Evolutionary conservation across 2,329 filamentous ascomycete genomes (phyloP).

Genomic region (Chalara sp.): DNA sequence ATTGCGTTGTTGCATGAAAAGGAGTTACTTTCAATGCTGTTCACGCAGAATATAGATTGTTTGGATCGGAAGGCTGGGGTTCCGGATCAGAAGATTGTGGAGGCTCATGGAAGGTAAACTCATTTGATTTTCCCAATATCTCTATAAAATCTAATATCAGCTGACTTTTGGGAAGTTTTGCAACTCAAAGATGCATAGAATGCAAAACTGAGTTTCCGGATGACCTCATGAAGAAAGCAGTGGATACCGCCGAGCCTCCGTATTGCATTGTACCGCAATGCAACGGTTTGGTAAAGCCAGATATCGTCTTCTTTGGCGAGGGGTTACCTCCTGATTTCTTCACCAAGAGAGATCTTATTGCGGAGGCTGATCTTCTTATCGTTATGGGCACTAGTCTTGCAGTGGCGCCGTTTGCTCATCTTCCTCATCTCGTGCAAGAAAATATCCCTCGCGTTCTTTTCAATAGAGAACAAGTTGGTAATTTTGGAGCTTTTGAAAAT

Average conservation of each 20-base stretch:
- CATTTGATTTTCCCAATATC: no score
- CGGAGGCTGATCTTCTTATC: slow-evolving; percentile 68
- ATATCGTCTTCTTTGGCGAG: slow-evolving; percentile 82
- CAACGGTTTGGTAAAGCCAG: slow-evolving; percentile 69
- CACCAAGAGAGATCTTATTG: slow-evolving; percentile 45
- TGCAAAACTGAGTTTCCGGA: slow-evolving; percentile 69
- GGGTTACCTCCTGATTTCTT: slow-evolving; percentile 60
- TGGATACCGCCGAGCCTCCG: slow-evolving; percentile 63
- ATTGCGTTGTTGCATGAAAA: slow-evolving; percentile 76
- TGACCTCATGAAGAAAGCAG: slow-evolving; percentile 63
- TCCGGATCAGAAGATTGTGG: slow-evolving; percentile 72
- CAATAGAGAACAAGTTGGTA: slow-evolving; percentile 79
- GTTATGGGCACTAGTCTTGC: slow-evolving; percentile 83
- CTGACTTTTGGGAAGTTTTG: slow-evolving; percentile 55
- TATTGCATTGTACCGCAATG: slow-evolving; percentile 56
- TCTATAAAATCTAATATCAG: no score
- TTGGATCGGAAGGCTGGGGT: slow-evolving; percentile 84
- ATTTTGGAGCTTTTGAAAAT: slow-evolving; percentile 68
- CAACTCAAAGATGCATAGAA: slow-evolving; percentile 83
- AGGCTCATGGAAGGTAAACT: slow-evolving; percentile 65
- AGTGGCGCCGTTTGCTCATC: slow-evolving; percentile 81
- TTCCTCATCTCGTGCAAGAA: slow-evolving; percentile 59
- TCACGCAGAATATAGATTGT: slow-evolving; percentile 98
- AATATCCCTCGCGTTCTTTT: slow-evolving; percentile 73
- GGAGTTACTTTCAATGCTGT: slow-evolving; percentile 72